phyloP scores from a whole-genome alignment of 1,284 basidiomycete genomes.

The Pseudozyma sp. region DNA sequence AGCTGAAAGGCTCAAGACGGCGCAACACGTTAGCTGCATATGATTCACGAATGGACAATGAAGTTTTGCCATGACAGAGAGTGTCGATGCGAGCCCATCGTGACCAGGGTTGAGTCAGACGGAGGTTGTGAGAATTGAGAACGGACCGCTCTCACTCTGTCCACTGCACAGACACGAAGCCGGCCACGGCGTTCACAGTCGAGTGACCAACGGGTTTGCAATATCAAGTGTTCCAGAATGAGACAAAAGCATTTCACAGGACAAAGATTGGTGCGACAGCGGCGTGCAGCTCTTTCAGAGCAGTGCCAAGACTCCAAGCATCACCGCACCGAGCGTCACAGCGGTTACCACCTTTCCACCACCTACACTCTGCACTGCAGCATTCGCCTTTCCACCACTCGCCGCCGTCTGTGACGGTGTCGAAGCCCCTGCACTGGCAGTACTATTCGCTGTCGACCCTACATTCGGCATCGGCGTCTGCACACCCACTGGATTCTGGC shows the following conservation, averaged over 20 bases:
- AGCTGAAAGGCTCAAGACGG: neutral
- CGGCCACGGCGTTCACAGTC: too few species aligned
- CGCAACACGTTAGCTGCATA: too few species aligned
- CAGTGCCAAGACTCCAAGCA: neutral
- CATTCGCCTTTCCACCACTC: conserved; percentile 1
- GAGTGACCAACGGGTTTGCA: too few species aligned
- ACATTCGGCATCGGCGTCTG: conserved; percentile 18
- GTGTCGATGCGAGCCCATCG: neutral
- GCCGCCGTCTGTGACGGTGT: conserved; percentile 1
- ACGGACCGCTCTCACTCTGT: too few species aligned
- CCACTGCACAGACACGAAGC: too few species aligned
- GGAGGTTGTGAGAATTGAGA: too few species aligned
- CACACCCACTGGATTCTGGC: conserved; percentile 73
- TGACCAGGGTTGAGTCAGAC: too few species aligned
- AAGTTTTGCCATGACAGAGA: conserved; percentile 1
- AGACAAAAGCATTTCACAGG: too few species aligned
- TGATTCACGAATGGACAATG: conserved; percentile 3
- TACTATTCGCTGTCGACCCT: conserved; percentile 2
- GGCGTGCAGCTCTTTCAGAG: too few species aligned
- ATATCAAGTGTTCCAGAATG: too few species aligned
- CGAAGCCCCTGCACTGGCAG: neutral
- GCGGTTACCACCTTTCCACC: neutral
- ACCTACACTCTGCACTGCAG: neutral
- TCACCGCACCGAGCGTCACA: neutral
- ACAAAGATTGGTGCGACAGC: too few species aligned